Evolutionary conservation across 257 asterid genomes (phyloP).

Genomic region (Solanum okadae): DNA sequence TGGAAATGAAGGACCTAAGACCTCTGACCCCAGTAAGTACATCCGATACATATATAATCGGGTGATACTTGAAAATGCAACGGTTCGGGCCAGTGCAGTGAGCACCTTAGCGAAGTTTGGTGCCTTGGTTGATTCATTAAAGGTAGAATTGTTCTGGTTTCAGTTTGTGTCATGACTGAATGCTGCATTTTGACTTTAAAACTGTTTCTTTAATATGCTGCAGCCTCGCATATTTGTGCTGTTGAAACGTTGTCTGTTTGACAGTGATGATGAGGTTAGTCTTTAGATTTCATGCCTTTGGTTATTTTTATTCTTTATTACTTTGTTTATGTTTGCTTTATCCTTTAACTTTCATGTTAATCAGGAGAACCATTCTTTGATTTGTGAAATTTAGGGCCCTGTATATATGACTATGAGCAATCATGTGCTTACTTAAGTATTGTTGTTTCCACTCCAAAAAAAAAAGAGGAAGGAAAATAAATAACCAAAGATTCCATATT

Average conservation of each 20-base stretch:
- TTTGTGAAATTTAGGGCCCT: not conserved
- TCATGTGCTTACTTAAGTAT: not conserved
- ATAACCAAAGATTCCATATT: not conserved
- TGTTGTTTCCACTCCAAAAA: not conserved
- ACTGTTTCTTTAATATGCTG: constrained; percentile 16
- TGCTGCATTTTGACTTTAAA: constrained; percentile 7
- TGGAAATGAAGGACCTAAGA: constrained; percentile 96
- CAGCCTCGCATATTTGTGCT: constrained; percentile 85
- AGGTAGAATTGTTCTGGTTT: constrained; percentile 34
- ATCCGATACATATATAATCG: constrained; percentile 85
- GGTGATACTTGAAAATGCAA: constrained; percentile 87
- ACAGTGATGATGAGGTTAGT: constrained; percentile 91
- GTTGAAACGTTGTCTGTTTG: constrained; percentile 81
- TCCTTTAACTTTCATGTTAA: not conserved
- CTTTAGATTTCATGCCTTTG: not conserved
- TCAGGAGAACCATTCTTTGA: not conserved
- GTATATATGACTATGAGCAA: not conserved
- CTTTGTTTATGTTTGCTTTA: not conserved
- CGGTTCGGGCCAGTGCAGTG: constrained; percentile 93
- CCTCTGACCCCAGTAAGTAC: constrained; percentile 88
- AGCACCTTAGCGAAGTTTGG: constrained; percentile 94
- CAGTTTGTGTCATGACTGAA: not conserved
- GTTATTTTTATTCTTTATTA: not conserved
- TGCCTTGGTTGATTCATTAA: constrained; percentile 74
- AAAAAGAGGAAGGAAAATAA: not conserved